phyloP scores from a whole-genome alignment of 2,329 filamentous ascomycete genomes.

The Fusarium liriodendri region DNA sequence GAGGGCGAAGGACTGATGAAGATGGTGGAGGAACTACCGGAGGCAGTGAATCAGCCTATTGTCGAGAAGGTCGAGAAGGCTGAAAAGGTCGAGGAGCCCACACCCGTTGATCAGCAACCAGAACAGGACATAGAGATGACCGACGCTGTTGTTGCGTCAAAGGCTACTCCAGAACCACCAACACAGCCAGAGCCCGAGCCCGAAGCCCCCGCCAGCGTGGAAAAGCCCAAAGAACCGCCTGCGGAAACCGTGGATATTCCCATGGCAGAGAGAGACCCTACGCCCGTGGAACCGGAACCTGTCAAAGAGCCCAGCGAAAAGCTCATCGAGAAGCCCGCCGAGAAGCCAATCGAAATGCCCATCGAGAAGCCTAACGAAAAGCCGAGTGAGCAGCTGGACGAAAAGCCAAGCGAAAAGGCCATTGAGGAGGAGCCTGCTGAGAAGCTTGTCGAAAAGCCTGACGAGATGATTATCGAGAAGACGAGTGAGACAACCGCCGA shows the following conservation, averaged over 20 bases:
- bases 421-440: background rate
- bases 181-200: conserved; percentile 2
- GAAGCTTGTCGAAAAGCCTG: background rate
- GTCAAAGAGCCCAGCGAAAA: background rate
- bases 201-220: conserved; percentile 1
- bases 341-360: background rate
- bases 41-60: conserved; percentile 29
- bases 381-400: background rate
- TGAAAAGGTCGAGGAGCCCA: background rate
- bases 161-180: background rate
- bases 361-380: background rate
- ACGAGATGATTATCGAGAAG: background rate
- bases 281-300: background rate
- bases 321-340: background rate
- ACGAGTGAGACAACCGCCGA: background rate
- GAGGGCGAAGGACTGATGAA: conserved; percentile 57
- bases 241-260: conserved; percentile 10
- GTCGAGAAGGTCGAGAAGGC: background rate
- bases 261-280: background rate
- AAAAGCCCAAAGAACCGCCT: conserved; percentile 9
- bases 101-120: conserved; percentile 1
- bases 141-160: conserved; percentile 28
- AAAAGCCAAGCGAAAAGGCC: background rate
- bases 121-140: conserved; percentile 34
- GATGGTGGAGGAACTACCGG: conserved; percentile 57